Evolutionary conservation across 1,139 yeast genomes (phyloP), one percentile per base, ranked within the genome.

Genomic region (Geotrichum bryndzae): DNA sequence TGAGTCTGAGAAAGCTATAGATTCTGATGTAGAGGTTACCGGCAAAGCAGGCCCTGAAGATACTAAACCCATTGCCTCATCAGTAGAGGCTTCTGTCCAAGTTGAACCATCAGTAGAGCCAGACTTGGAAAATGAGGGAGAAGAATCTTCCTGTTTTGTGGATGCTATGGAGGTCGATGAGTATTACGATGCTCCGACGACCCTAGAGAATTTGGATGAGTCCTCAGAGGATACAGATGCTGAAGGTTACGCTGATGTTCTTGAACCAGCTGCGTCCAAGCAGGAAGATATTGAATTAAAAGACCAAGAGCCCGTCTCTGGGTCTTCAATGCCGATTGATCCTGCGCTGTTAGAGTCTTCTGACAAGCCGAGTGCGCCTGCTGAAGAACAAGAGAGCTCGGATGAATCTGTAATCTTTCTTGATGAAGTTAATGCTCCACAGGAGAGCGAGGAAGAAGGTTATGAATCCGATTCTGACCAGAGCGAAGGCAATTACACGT

Each of bases 381-480:
- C 35, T 29, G 57, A 54, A 25, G 60, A 25, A 5, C 38, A 7
- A 13, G 33, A 38, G 18, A 22, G 27, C 3, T 59, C 57, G 15
- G 41, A 55, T 27, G 57, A 53, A 4, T 33, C 27, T 5, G 55
- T 51, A 13, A 27, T 41, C 8, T 46, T 48, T 27, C 51, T 45
- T n/a, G 51, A 58, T 11, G 45, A 31, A 51, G 51, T 45, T 25
- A 33, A 18, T 33, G 46, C 46, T 4, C 52, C 51, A n/a, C 46
- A 55, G 22, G 51, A 51, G 7, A 57, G 41, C 13, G 68, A 65
- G 2, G 60, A 56, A 13, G 61, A 60, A 38, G 58, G 61, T 25
- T 13, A 74, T 68, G 53, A 71, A 29, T 25, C 41, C 54, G 56
- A 38, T 50, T 33, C 46, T 7, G 61, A 60, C 8, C 33, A 27